Evolutionary conservation across 345 rosid species (phyloP).

Genomic region (Eutrema heterophyllum): DNA sequence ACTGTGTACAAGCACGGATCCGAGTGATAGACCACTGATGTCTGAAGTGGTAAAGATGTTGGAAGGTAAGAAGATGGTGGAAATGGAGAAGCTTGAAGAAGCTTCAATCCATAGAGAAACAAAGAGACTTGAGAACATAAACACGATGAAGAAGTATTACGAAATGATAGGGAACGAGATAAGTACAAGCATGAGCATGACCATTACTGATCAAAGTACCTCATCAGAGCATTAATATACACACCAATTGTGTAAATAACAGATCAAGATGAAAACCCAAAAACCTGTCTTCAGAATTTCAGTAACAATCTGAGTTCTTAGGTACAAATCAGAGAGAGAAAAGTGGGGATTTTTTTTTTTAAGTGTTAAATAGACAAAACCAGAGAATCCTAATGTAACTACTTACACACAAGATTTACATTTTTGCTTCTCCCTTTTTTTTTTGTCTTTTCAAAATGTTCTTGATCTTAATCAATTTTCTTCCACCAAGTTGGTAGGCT

Average conservation of each 20-base stretch:
- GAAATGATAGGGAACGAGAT: background rate
- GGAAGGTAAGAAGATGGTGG: constrained; percentile 37
- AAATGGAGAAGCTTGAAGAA: constrained; percentile 14
- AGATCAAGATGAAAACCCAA: constrained; percentile 8
- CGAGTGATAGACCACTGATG: constrained; percentile 38
- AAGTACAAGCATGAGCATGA: constrained; percentile 3
- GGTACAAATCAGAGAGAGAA: constrained; percentile 19
- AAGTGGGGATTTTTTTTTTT: background rate
- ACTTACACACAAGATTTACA: constrained; percentile 34
- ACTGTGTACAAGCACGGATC: constrained; percentile 27
- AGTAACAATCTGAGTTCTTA: constrained; percentile 14
- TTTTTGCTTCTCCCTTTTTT: background rate
- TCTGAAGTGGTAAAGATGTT: constrained; percentile 51
- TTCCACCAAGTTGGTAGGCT: constrained; percentile 78
- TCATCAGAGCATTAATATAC: constrained; percentile 1
- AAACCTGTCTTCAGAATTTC: background rate
- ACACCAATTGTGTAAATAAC: background rate
- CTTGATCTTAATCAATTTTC: constrained; percentile 37
- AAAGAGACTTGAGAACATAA: constrained; percentile 6
- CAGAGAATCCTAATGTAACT: constrained; percentile 33
- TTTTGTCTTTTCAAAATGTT: constrained; percentile 9
- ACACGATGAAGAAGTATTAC: constrained; percentile 31
- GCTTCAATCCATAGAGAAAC: constrained; percentile 14
- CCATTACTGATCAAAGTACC: background rate
- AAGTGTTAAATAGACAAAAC: constrained; percentile 26